These are phyloP conservation scores for Globisporangium parvum DNA, from an alignment of 352 stramenopile genomes.

Conservation along the genomic window DNA sequence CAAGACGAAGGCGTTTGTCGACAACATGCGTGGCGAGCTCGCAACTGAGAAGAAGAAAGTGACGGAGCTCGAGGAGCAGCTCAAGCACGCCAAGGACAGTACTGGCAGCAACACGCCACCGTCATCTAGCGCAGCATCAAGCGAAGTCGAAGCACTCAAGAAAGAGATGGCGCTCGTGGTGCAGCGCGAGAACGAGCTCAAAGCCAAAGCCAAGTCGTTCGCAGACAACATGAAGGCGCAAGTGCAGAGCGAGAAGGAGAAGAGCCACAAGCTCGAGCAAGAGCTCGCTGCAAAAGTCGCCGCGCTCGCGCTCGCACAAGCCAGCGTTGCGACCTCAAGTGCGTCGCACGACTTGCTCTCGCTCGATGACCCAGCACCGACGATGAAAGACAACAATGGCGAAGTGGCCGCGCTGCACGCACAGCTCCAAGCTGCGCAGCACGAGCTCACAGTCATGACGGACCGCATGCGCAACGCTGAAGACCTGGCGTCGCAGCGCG, in stretches of 20 bases:
- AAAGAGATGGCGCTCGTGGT: conserved; percentile 35
- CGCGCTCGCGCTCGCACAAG: conserved; percentile 23
- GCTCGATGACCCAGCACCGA: conserved; percentile 11
- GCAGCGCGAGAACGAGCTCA: conserved; percentile 57
- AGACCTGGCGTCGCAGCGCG: conserved; percentile 22
- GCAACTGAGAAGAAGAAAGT: conserved; percentile 64
- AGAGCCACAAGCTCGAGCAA: conserved; percentile 37
- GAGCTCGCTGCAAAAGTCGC: conserved; percentile 38
- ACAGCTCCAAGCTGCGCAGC: conserved; percentile 25
- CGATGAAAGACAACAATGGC: conserved; percentile 8
- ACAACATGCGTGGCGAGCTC: conserved; percentile 68
- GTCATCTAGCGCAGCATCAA: background rate
- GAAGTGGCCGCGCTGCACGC: conserved; percentile 34
- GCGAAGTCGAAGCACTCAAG: conserved; percentile 36
- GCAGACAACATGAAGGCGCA: conserved; percentile 64
- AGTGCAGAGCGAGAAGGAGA: conserved; percentile 55
- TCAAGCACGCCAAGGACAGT: conserved; percentile 22
- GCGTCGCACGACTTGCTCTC: conserved; percentile 10
- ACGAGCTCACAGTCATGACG: conserved; percentile 24
- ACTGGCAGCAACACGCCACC: background rate
- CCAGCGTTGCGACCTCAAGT: conserved; percentile 11
- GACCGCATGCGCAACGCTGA: conserved; percentile 31
- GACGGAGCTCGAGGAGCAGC: conserved; percentile 40
- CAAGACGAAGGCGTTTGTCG: conserved; percentile 81
- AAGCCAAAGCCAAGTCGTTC: conserved; percentile 60